These are phyloP conservation scores for peach (Prunus persica) DNA, from an alignment of 306 rosid species.

Conservation along the genomic window Prunus_persica_NCBIv2 NC_034011.1:20606501-20607000, in stretches of 20 bases:
- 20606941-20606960: conserved; percentile 71
- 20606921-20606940: conserved; percentile 60
- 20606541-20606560: conserved; percentile 18
- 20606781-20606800: conserved; percentile 93
- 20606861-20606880: conserved; percentile 74
- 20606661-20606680: conserved; percentile 24
- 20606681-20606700: conserved; percentile 46
- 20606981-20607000: conserved; percentile 91
- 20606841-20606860: conserved; percentile 80
- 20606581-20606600: conserved; percentile 12
- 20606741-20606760: conserved; percentile 89
- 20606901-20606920: conserved; percentile 92
- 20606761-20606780: conserved; percentile 94
- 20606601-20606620: conserved; percentile 23
- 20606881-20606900: conserved; percentile 87
- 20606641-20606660: conserved; percentile 21
- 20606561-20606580: conserved; percentile 29
- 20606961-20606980: conserved; percentile 72
- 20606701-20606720: conserved; percentile 90
- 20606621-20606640: conserved; percentile 17
- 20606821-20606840: conserved; percentile 82
- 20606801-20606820: conserved; percentile 89
- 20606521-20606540: conserved; percentile 26
- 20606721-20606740: conserved; percentile 82
- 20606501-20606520: neutral